Evolutionary conservation across 2,329 filamentous ascomycete species (phyloP), one percentile per base, ranked within the genome.

Genomic region (Trichoderma polysporum): DNA sequence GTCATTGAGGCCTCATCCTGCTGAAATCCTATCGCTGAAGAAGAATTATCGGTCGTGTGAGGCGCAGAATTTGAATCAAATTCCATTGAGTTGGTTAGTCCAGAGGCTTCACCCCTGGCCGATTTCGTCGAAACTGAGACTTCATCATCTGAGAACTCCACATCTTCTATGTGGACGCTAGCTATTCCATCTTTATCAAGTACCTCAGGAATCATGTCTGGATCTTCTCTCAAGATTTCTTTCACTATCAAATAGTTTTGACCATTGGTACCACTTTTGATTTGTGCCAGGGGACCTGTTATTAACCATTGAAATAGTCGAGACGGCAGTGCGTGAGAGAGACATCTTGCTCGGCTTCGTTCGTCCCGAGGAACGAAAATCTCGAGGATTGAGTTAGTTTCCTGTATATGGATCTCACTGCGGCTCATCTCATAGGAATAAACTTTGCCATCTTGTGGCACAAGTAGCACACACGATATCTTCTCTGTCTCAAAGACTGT

Each of bases 261-360:
- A 12, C 25, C 47, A 49, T 49, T 49, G 10, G 10, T 12, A 49
- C 19, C 12, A 22, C 47, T 49, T 7, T 12, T 81, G 79, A 15
- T 49, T 15, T 49, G 25, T n/a, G 47, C 27, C 13, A 12, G 15
- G 12, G 22, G 9, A 29, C 7, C 3, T 7, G 47, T 25, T 49
- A 22, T 49, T 22, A 49, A 25, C 47, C 47, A 49, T 49, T 49
- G 19, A 27, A 27, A 49, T 5, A 49, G 47, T 15, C 47, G 47
- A 25, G 47, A 4, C 27, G 47, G 47, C 12, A 49, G 7, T 25
- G 12, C 47, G 22, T n/a, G 22, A 17, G 47, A 19, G 25, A 49
- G 47, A 22, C 47, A 49, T 7, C 22, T 19, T 27, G 19, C 47
- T 25, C 13, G 22, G 25, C 19, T 15, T 22, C 27, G 25, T 13